phyloP scores from a whole-genome alignment of 768 basidiomycete species.

The Trametes elegans region DNA sequence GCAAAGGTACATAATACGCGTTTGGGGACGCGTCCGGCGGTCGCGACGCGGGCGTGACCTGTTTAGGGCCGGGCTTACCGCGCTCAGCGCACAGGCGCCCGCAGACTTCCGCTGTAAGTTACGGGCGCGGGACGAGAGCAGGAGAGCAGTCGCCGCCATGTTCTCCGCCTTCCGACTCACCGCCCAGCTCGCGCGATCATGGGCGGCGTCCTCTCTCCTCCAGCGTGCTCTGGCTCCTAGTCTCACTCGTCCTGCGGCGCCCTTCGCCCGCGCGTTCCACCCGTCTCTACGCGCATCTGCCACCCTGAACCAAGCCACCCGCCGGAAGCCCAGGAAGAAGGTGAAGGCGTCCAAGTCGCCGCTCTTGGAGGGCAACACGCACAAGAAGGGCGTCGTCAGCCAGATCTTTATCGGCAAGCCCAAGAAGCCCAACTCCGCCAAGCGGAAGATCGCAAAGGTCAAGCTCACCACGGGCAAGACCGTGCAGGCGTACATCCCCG shows the following conservation, averaged over 20 bases:
- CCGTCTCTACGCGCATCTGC: conserved; percentile 52
- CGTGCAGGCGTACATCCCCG: conserved; percentile 91
- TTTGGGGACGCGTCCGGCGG: conserved; percentile 19
- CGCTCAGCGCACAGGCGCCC: conserved; percentile 5
- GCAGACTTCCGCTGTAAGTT: neutral
- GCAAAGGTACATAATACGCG: conserved; percentile 4
- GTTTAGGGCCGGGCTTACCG: conserved; percentile 30
- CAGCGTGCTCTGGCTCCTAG: conserved; percentile 7
- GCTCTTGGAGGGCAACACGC: conserved; percentile 73
- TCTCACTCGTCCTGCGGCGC: neutral
- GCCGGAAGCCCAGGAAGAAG: conserved; percentile 57
- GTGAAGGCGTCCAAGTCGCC: conserved; percentile 65
- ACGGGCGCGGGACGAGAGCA: conserved; percentile 1
- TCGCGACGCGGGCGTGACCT: conserved; percentile 16
- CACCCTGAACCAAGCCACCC: conserved; percentile 88
- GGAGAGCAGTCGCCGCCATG: conserved; percentile 19
- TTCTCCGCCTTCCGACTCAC: conserved; percentile 23
- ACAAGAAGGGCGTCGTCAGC: conserved; percentile 90
- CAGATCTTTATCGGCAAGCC: conserved; percentile 80
- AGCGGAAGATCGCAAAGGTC: conserved; percentile 94
- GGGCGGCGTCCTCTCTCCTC: conserved; percentile 12
- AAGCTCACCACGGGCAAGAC: conserved; percentile 88
- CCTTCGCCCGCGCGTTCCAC: conserved; percentile 56
- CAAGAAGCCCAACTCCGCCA: conserved; percentile 98
- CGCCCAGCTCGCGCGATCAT: conserved; percentile 9